Evolutionary conservation across 768 basidiomycete species (phyloP).

Genomic region (Cubamyces lactineus): DNA sequence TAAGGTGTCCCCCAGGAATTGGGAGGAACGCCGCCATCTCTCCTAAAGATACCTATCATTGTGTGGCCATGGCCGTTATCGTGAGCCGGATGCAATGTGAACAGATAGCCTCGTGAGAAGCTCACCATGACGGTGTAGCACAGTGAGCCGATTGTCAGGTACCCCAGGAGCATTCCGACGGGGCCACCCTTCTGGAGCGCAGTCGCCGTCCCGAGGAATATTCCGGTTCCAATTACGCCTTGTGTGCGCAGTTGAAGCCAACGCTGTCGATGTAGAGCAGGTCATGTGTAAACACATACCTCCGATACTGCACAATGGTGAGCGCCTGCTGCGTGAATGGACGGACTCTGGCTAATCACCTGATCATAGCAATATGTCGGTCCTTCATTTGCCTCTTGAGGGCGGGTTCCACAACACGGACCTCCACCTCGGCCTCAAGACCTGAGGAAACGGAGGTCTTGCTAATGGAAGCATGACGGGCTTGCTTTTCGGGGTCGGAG

Average conservation of each 20-base stretch:
- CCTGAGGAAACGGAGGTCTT: slow-evolving; percentile 3
- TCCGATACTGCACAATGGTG: slow-evolving; percentile 26
- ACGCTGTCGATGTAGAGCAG: background rate
- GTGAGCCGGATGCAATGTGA: background rate
- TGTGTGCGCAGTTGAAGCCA: too few relatives aligned
- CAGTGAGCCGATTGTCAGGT: slow-evolving; percentile 39
- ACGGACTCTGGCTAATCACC: slow-evolving; percentile 20
- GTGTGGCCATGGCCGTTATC: background rate
- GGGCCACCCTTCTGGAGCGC: slow-evolving; percentile 49
- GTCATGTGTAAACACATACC: slow-evolving; percentile 11
- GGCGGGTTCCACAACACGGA: background rate
- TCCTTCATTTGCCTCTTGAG: slow-evolving; percentile 37
- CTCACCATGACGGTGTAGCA: slow-evolving; percentile 45
- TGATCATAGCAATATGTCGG: slow-evolving; percentile 39
- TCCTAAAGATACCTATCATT: slow-evolving; percentile 36
- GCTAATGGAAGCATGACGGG: background rate
- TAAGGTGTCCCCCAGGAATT: slow-evolving; percentile 50
- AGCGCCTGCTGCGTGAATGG: background rate
- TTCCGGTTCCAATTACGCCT: slow-evolving; percentile 54
- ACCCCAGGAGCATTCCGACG: slow-evolving; percentile 49
- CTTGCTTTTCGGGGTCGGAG: slow-evolving; percentile 10
- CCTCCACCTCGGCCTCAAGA: slow-evolving; percentile 9
- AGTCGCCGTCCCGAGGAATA: slow-evolving; percentile 57
- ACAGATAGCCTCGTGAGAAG: background rate
- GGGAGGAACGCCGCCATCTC: slow-evolving; percentile 53